phyloP scores from a whole-genome alignment of 176 grass and related monocot genomes.

The Triticum dicoccoides region DNA sequence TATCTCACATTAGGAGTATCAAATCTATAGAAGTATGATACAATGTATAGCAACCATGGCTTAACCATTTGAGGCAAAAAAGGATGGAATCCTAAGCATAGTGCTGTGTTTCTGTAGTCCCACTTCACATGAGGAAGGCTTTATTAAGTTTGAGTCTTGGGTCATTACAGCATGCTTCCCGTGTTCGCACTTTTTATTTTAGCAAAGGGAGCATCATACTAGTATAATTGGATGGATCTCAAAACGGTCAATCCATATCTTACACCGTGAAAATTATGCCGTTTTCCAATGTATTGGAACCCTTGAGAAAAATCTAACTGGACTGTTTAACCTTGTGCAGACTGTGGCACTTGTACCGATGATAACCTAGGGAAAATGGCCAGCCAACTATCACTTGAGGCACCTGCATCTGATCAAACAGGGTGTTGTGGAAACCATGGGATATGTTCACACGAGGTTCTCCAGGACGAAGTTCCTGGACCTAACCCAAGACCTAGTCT shows the following conservation, averaged over 20 bases:
- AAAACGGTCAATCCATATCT: background rate
- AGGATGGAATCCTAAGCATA: background rate
- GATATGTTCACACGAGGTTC: conserved; percentile 95
- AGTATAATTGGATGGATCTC: background rate
- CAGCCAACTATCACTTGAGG: conserved; percentile 41
- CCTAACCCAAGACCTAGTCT: conserved; percentile 54
- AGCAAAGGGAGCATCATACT: background rate
- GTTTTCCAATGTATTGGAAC: background rate
- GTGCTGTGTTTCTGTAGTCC: background rate
- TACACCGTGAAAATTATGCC: background rate
- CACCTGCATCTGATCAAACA: conserved; percentile 49
- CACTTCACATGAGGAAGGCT: background rate
- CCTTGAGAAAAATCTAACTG: conserved; percentile 5
- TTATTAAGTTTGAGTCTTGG: background rate
- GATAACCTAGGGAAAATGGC: conserved; percentile 33
- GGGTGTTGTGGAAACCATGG: conserved; percentile 93
- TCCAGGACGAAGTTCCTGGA: conserved; percentile 67
- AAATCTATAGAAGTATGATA: background rate
- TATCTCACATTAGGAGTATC: background rate
- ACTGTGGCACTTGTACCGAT: conserved; percentile 26
- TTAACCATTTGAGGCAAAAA: background rate
- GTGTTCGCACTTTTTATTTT: background rate
- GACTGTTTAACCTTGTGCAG: conserved; percentile 36
- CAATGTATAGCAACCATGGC: background rate
- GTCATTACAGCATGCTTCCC: background rate